Evolutionary conservation across 331 rosid species (phyloP), one percentile per base, ranked within the genome.

Genomic region (Telfairia occidentalis): DNA sequence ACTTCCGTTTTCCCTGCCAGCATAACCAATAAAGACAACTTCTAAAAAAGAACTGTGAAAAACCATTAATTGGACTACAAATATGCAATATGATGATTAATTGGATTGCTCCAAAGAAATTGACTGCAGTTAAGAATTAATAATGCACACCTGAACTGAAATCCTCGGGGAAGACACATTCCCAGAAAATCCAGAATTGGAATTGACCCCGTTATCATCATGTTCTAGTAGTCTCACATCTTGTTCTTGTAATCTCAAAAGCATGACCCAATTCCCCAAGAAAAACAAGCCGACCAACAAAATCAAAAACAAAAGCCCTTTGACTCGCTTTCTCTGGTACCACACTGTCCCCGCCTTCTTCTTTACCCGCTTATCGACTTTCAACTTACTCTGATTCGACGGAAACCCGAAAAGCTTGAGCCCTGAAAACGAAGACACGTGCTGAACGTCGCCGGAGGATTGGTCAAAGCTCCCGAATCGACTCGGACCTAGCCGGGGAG

Each of bases 221-320:
- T 83, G 42, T 70, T 70, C 71, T 76, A 85, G 97, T 0, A 95
- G 78, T 60, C 90, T 80, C 18, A 2, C 19, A 40, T 69, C 55
- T 42, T 69, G 74, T 42, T 69, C 73, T 76, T 87, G 98, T 0
- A 95, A 78, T 55, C 90, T 83, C 13, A 58, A 37, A 77, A 95
- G 86, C 97, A 95, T 86, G 12, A 89, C 2, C 91, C 89, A 91
- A 81, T 95, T 85, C 19, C 87, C 85, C 57, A 88, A 59, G 82
- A 90, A 82, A 73, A 85, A 81, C 16, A 77, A 54, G 78, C 82
- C 84, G 23, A 88, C 81, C 79, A 91, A 63, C 52, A 82, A 85
- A 66, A 88, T 77, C 78, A 87, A 76, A 73, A 78, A 78, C 55
- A 87, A 69, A 75, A 88, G 13, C 75, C 89, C 74, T 82, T 88